Conservation (phyloP, 805 yeast species). For the Candida sakaeoensis region DNA sequence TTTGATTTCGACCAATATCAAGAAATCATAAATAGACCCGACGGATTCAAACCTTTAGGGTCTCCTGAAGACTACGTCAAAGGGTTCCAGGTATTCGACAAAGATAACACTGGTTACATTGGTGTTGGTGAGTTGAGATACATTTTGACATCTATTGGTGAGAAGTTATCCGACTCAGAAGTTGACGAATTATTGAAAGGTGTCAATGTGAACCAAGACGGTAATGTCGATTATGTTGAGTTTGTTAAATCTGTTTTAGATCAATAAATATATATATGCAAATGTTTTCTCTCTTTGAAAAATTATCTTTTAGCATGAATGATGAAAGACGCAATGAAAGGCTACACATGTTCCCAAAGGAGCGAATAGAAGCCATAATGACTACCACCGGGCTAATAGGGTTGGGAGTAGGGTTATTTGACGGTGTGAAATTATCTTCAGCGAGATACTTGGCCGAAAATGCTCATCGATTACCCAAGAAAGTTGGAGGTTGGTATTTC, state of each 20-base stretch:
- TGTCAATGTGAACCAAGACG: conserved; percentile 88
- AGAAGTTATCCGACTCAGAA: conserved; percentile 83
- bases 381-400: conserved; percentile 37
- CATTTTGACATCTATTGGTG: conserved; percentile 93
- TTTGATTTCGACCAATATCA: conserved; percentile 76
- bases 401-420: conserved; percentile 52
- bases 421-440: conserved; percentile 55
- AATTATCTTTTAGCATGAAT: not conserved
- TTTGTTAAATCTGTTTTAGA: conserved; percentile 91
- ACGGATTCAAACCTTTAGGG: conserved; percentile 83
- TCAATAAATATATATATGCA: conserved; percentile 52
- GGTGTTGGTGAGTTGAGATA: conserved; percentile 96
- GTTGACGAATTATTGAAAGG: conserved; percentile 96
- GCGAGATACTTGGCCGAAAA: conserved; percentile 70
- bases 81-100: conserved; percentile 93
- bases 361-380: conserved; percentile 43
- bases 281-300: not conserved
- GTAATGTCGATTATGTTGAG: conserved; percentile 91
- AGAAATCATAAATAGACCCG: conserved; percentile 76
- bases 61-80: conserved; percentile 89
- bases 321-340: conserved; percentile 29
- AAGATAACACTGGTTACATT: conserved; percentile 90
- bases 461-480: conserved; percentile 74
- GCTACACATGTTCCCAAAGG: conserved; percentile 46
- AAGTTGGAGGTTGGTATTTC: conserved; percentile 83